Conservation (phyloP, 257 asterid species). For the Nicotiana attenuata region DNA sequence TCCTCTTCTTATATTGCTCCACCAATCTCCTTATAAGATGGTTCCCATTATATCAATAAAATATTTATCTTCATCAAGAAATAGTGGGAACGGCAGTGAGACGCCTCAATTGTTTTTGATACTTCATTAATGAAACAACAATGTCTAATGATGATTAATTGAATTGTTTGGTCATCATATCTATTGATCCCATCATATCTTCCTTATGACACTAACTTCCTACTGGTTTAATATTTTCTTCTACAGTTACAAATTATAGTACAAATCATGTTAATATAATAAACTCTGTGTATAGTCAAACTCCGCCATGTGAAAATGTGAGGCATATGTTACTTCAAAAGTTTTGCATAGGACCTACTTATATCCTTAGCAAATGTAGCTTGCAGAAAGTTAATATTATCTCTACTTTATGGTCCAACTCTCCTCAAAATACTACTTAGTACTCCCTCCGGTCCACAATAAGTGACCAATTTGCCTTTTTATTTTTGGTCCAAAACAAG, state of each 20-base stretch:
- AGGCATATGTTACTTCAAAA: not conserved
- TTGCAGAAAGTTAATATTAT: not conserved
- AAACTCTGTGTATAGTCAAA: conserved; percentile 2
- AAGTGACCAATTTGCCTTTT: too few species aligned
- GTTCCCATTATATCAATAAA: not conserved
- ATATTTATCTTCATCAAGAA: not conserved
- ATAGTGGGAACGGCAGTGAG: not conserved
- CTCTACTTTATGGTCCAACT: not conserved
- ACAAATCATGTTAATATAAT: not conserved
- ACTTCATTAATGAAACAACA: not conserved
- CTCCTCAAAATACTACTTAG: not conserved
- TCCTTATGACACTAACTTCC: not conserved
- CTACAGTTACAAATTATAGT: not conserved
- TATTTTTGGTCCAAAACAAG: too few species aligned
- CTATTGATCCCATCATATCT: not conserved
- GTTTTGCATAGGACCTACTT: not conserved
- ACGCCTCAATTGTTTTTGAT: not conserved
- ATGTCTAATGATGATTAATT: not conserved
- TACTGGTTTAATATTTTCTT: not conserved
- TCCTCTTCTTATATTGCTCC: too few species aligned
- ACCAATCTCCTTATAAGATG: too few species aligned
- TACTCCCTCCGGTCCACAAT: too few species aligned
- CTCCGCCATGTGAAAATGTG: not conserved
- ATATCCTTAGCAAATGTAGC: not conserved
- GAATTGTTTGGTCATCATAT: not conserved